Evolutionary conservation across 768 basidiomycete species (phyloP), one percentile per base, ranked within the genome.

Genomic region (Nidularia pulvinata): DNA sequence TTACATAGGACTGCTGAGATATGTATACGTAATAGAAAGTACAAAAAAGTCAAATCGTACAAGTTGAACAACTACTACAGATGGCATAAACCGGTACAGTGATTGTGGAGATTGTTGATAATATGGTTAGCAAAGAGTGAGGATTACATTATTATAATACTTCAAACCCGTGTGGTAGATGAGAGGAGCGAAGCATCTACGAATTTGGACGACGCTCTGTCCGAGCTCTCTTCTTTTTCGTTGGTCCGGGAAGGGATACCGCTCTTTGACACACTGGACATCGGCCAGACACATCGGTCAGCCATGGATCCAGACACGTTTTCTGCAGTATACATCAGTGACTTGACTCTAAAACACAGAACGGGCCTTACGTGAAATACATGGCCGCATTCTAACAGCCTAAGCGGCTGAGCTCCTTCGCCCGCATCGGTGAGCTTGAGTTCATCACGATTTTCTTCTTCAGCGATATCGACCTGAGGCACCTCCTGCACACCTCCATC

Each of bases 231-330:
- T 69, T 68, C 65, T 68, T 74, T 59, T 70, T 64, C 53, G 62
- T 63, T 46, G 63, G 62, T 55, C 75, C 69, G 22, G 73, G 68
- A 22, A 81, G 62, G 53, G 88, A 83, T 11, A 93, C 91, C 25
- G 84, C 73, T 33, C 85, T 74, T 65, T 95, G 92, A 65, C 93
- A 96, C 14, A 88, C 83, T 6, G 93, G 93, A 75, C 93, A 96
- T 33, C 92, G 82, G 4, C 91, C 93, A 32, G 90, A 92, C 11
- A 93, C 86, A 55, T 89, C 86, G 3, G 75, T 85, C 49, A 96
- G 69, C 94, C 94, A 96, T 19, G 92, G 91, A 64, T 96, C 93
- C 43, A 95, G 70, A 65, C 93, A 96, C 22, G 86, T 85, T 90
- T 91, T 85, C 91, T 91, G 59, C 32, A 43, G 10, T 30, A 11